Conservation (phyloP, 2,329 filamentous ascomycete genomes). For the Colletotrichum trifolii region DNA sequence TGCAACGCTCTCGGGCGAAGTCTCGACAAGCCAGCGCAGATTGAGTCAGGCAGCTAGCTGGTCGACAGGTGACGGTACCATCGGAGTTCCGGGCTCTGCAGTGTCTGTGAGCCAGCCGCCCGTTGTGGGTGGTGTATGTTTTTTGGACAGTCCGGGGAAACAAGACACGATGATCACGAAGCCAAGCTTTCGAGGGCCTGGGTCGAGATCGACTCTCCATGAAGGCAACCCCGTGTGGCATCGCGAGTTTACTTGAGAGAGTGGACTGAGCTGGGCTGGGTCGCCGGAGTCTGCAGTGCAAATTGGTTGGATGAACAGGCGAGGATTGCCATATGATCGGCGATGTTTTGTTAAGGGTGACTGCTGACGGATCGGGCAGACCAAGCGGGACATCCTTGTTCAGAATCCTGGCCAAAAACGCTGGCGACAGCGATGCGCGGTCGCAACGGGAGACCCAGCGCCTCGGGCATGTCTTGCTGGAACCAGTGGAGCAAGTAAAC, state of each 20-base stretch:
- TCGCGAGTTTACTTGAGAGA: constrained; percentile 4
- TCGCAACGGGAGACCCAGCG: constrained; percentile 14
- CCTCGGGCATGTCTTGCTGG: constrained; percentile 12
- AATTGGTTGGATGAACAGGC: constrained; percentile 5
- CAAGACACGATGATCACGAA: neutral
- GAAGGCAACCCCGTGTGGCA: constrained; percentile 26
- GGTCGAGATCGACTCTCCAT: constrained; percentile 19
- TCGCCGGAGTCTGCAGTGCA: neutral
- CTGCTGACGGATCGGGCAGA: constrained; percentile 22
- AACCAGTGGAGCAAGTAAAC: constrained; percentile 13
- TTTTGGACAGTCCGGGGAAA: neutral
- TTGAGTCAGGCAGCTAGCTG: constrained; percentile 14
- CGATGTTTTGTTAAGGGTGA: constrained; percentile 10
- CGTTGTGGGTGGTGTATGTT: too few species aligned
- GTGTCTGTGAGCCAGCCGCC: neutral
- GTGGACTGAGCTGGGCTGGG: constrained; percentile 11
- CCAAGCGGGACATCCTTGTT: constrained; percentile 18
- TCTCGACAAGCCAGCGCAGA: neutral
- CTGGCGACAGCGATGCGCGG: neutral
- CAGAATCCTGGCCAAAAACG: neutral
- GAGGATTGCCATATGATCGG: constrained; percentile 31
- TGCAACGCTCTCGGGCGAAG: constrained; percentile 1
- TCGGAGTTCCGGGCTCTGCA: too few species aligned
- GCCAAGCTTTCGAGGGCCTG: constrained; percentile 24
- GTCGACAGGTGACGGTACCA: too few species aligned